Conservation (phyloP, 2,329 filamentous ascomycete genomes). For the Chaetomium olivaceum region DNA sequence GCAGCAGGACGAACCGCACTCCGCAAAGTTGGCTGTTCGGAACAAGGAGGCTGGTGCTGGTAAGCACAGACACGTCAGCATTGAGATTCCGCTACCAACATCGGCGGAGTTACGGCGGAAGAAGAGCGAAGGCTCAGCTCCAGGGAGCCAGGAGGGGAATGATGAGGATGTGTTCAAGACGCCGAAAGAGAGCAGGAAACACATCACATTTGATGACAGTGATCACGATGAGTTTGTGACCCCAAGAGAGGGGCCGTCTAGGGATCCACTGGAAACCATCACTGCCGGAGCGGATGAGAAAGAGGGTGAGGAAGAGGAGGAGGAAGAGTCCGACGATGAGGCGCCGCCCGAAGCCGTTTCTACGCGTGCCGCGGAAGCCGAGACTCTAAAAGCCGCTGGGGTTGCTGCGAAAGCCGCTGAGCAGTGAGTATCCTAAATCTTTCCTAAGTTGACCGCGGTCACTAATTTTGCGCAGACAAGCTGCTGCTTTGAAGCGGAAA, state of each 20-base stretch:
- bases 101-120: slow-evolving; percentile 18
- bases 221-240: slow-evolving; percentile 38
- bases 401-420: slow-evolving; percentile 52
- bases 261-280: slow-evolving; percentile 29
- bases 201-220: slow-evolving; percentile 38
- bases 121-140: slow-evolving; percentile 11
- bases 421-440: slow-evolving; percentile 46
- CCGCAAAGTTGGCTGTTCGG: slow-evolving; percentile 30
- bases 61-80: slow-evolving; percentile 32
- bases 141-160: slow-evolving; percentile 25
- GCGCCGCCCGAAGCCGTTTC: slow-evolving; percentile 62
- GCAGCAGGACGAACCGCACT: slow-evolving; percentile 5
- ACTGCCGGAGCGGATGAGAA: slow-evolving; percentile 29
- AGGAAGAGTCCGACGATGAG: slow-evolving; percentile 51
- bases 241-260: slow-evolving; percentile 34
- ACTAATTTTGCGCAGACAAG: slow-evolving; percentile 44
- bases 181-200: slow-evolving; percentile 30
- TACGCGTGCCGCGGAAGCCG: slow-evolving; percentile 49
- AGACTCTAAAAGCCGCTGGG: slow-evolving; percentile 49
- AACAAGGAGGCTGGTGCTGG: slow-evolving; percentile 26
- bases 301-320: slow-evolving; percentile 44
- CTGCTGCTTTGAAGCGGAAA: slow-evolving; percentile 54
- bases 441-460: neutral
- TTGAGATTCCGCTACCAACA: slow-evolving; percentile 33
- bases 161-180: slow-evolving; percentile 33